Percentiles rank a stretch among this genome's conserved stretches.
phyloP scores from a whole-genome alignment of 352 stramenopile species.

The Pythium folliculosum region DNA sequence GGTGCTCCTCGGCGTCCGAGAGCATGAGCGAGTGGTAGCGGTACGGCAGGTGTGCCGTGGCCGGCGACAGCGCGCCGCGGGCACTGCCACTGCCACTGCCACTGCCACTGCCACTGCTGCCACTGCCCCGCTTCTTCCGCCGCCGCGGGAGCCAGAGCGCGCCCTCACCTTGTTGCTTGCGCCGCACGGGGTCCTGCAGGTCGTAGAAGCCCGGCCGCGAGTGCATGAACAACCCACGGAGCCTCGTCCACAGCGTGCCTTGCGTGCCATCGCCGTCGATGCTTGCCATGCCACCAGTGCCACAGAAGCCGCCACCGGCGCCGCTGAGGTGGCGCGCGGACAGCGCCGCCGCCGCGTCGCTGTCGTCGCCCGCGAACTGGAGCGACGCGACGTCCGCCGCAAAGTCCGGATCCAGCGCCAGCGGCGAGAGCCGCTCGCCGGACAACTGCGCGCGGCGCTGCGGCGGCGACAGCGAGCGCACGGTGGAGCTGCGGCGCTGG shows the following conservation, averaged over 20 bases:
- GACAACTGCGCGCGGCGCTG: background rate
- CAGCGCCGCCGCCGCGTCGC: background rate
- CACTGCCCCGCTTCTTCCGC: background rate
- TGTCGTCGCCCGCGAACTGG: constrained; percentile 12
- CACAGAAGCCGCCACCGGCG: background rate
- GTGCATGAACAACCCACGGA: constrained; percentile 22
- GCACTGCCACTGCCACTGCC: background rate
- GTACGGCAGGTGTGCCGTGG: constrained; percentile 25
- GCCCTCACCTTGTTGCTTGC: constrained; percentile 38
- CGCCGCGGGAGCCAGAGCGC: constrained; percentile 4
- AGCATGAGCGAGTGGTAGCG: constrained; percentile 30
- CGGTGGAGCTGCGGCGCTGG: constrained; percentile 13
- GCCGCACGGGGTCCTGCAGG: constrained; percentile 32
- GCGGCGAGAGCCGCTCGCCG: constrained; percentile 10
- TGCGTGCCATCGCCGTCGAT: background rate
- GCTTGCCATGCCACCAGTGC: background rate
- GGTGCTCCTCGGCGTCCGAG: constrained; percentile 20
- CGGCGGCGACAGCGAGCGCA: constrained; percentile 17
- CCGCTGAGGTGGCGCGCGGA: no score
- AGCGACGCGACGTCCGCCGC: constrained; percentile 15
- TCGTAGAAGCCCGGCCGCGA: constrained; percentile 36
- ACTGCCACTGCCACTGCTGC: constrained; percentile 3
- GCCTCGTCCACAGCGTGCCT: constrained; percentile 13
- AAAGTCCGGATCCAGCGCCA: constrained; percentile 21
- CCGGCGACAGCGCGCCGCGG: constrained; percentile 3